Base-by-base conservation (phyloP, 495 filamentous ascomycete genomes). In the Lasiosphaeris hirsuta region DNA sequence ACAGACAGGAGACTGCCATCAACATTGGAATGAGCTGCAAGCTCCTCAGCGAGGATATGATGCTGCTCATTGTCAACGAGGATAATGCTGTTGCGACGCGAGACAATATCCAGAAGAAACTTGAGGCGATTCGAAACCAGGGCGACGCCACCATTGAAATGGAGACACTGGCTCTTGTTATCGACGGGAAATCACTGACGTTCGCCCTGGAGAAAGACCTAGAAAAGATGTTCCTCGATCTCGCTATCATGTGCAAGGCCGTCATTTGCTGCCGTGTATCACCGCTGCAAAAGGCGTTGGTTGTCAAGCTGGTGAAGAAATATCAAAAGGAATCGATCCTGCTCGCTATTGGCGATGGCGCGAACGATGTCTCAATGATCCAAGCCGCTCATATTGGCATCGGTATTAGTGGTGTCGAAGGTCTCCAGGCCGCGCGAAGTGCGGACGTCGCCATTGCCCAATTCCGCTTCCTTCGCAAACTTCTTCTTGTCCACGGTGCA, bases 11-110 rank as follows among this genome's bases (percentile, higher is more conserved):
- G 69, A 99, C 95, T 46, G 95, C 95, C 48, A 99, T 99, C 77
- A 99, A 99, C 67, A 99, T 99, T 64, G 95, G 95, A 56, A 99
- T 99, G 95, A 96, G 90, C 65, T 99, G 95, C 74, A 97, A 97
- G 76, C 81, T 99, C 19, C 91, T 99, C 44, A 96, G 91, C 46
- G 95, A 99, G 70, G 95, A 99, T 60, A 99, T 99, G 95, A 96
- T 92, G 55, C 79, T 99, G 10, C 77, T 99, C 51, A 96, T 99
- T 67, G 80, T 99, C 65, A 99, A 99, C 63, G 93, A 99, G 67
- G 92, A 96, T 51, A 81, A 67, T 33, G 75, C 89, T 9, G 71
- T 75, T 23, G 88, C 83, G 13, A 97, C 95, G 2, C 77, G 89
- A 37, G 86, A 92, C 51, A 96, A 92, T 63, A 70, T 99, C 38